Evolutionary conservation across 2,329 filamentous ascomycete species (phyloP), one percentile per base, ranked within the genome.

Genomic region (Nemania sp.): DNA sequence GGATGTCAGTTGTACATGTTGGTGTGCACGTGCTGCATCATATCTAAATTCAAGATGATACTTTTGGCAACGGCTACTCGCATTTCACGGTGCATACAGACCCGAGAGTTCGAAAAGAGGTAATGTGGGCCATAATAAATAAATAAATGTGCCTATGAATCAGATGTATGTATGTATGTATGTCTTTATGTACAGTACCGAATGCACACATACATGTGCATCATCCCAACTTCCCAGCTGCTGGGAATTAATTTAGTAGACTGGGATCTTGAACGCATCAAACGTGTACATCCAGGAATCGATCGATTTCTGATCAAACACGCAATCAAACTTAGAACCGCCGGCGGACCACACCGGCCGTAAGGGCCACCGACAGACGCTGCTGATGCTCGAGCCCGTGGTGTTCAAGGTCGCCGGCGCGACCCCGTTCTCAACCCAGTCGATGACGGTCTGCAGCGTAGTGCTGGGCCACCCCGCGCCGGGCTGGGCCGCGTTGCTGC

Each of bases 371-470:
- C 76, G 75, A 68, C 83, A 85, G 18, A 85, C 67, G 38, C 47
- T 63, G 59, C 76, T 73, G 51, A 80, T 75, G 26, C 79, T 76
- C 52, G 77, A 80, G 5, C 82, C 82, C 0, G 76, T 77, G 22
- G 76, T 82, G 49, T 83, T 83, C 43, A 88, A 72, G 0, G 77
- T 80, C 8, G 74, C 77, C 1, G 86, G 85, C 53, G 78, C 80
- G 4, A 80, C 74, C 2, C 81, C 83, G 13, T 83, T 81, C 77
- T 87, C 85, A 0, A 86, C 85, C 85, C 85, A 87, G 62, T 84
- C 77, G 56, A 88, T 83, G 71, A 86, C 76, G 1, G 75, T 79
- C 70, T 80, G 77, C 69, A 85, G 77, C 70, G 84, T 86, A 15
- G 81, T 80, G 73, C 83, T 75, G 0, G 81, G 81, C 73, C 79